Percentiles rank a stretch among this genome's conserved stretches.
Conservation (phyloP, 495 filamentous ascomycete species). For the Aspergillus heteromorphus region DNA sequence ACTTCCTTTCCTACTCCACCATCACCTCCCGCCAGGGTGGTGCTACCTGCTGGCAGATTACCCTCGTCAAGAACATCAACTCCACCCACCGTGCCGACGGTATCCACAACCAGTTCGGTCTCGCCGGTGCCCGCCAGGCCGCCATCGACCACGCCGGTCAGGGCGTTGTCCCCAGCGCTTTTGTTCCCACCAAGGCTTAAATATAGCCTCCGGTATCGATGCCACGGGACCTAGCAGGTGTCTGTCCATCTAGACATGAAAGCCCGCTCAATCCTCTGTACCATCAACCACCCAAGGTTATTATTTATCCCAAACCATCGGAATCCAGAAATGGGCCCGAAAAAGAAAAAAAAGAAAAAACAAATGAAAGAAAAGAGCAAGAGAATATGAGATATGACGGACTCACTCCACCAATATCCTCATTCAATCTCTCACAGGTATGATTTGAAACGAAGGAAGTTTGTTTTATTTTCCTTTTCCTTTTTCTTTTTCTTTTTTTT, state of each 20-base stretch:
- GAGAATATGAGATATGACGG: no score
- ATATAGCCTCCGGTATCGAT: background rate
- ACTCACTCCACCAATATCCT: no score
- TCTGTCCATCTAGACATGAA: background rate
- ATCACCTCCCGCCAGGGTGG: conserved; percentile 90
- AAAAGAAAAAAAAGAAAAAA: background rate
- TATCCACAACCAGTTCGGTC: conserved; percentile 65
- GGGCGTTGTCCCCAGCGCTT: conserved; percentile 37
- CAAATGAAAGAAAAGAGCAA: background rate
- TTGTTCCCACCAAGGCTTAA: conserved; percentile 33
- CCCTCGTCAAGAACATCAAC: conserved; percentile 96
- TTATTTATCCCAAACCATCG: background rate
- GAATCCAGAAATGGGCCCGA: background rate
- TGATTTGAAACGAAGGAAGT: background rate
- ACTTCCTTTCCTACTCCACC: conserved; percentile 89
- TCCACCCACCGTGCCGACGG: conserved; percentile 91
- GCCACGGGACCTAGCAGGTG: background rate
- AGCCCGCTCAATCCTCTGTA: background rate
- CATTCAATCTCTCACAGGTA: background rate
- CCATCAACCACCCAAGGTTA: background rate
- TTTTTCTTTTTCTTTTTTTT: no score
- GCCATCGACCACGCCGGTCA: conserved; percentile 33
- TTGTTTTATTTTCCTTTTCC: no score
- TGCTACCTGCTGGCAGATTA: conserved; percentile 95
- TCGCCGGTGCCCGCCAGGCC: conserved; percentile 60